phyloP scores from a whole-genome alignment of 495 filamentous ascomycete genomes.

The Daldinia caldariorum region DNA sequence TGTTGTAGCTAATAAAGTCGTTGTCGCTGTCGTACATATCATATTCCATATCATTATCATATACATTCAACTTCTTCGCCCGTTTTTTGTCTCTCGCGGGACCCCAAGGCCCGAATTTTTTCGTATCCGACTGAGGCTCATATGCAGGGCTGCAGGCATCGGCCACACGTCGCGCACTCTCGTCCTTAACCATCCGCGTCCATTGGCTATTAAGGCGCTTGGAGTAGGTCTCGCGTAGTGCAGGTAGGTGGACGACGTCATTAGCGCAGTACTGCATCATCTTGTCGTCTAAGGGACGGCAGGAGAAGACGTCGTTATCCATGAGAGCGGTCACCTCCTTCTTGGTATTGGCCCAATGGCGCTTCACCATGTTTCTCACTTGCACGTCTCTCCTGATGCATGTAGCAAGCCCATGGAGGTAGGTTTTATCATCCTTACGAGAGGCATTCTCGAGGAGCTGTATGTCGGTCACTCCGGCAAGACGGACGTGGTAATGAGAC shows the following conservation, averaged over 20 bases:
- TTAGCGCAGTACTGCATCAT: not conserved
- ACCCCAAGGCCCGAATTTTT: not conserved
- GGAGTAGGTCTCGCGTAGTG: not conserved
- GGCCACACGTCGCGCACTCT: not conserved
- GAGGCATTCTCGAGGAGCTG: slow-evolving; percentile 2
- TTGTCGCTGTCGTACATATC: too few relatives aligned
- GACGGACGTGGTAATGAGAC: not conserved
- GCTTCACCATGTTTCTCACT: too few relatives aligned
- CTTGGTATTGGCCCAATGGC: too few relatives aligned
- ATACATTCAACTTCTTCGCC: too few relatives aligned
- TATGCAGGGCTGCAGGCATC: not conserved
- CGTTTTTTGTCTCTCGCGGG: too few relatives aligned
- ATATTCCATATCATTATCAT: too few relatives aligned
- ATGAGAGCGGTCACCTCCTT: too few relatives aligned
- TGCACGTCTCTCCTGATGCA: too few relatives aligned
- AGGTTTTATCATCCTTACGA: not conserved
- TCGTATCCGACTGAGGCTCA: not conserved
- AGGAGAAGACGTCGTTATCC: too few relatives aligned
- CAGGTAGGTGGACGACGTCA: not conserved
- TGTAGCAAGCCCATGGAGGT: not conserved
- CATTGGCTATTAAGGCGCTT: not conserved
- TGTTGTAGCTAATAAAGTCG: too few relatives aligned
- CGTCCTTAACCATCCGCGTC: not conserved
- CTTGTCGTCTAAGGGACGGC: not conserved
- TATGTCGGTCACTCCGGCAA: not conserved